phyloP scores from a whole-genome alignment of 2,329 filamentous ascomycete genomes.

The Ceratocystis cacaofunesta region DNA sequence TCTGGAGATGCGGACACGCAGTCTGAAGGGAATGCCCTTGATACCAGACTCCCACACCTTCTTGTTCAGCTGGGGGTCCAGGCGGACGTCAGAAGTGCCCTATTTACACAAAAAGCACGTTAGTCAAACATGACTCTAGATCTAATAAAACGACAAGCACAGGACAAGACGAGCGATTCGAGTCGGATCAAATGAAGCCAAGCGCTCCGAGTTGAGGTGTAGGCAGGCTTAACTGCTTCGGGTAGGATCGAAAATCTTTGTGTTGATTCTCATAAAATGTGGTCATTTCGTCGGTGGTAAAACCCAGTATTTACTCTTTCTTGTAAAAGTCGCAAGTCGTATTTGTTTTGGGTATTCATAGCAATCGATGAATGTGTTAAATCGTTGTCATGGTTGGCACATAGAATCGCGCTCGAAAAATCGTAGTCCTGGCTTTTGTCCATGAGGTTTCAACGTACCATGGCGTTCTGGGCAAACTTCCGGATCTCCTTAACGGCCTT shows the following conservation, averaged over 20 bases:
- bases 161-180: not conserved
- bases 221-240: not conserved
- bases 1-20: constrained; percentile 95
- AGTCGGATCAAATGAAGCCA: not conserved
- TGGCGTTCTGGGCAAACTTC: constrained; percentile 78
- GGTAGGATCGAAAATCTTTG: not conserved
- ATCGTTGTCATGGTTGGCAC: not conserved
- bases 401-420: constrained; percentile 7
- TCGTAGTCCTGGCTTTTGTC: constrained; percentile 7
- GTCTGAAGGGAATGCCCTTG: constrained; percentile 96
- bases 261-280: not conserved
- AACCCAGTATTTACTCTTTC: not conserved
- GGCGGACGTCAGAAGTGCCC: constrained; percentile 92
- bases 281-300: not conserved
- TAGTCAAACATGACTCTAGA: constrained; percentile 10
- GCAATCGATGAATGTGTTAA: not conserved
- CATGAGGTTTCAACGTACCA: constrained; percentile 51
- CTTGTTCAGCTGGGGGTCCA: constrained; percentile 99
- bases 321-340: not conserved
- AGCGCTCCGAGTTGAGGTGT: not conserved
- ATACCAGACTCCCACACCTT: constrained; percentile 99
- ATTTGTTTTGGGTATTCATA: not conserved
- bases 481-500: constrained; percentile 99
- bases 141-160: not conserved
- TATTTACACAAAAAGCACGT: constrained; percentile 26